These are phyloP conservation scores for Rhododendron simsii DNA, from an alignment of 148 eudicot genomes.

Conservation along the genomic window DNA sequence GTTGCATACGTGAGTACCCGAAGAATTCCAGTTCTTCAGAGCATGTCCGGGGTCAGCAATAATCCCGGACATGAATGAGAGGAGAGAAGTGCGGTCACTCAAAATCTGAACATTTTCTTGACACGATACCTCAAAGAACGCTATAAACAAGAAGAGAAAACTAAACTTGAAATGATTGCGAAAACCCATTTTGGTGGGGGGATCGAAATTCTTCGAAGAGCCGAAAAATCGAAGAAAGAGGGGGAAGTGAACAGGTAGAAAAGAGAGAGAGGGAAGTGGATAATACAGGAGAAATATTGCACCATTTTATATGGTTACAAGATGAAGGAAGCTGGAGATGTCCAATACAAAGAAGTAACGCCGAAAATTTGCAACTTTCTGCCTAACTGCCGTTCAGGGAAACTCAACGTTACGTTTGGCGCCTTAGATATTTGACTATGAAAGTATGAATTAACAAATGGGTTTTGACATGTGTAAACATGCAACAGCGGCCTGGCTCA, in stretches of 20 bases:
- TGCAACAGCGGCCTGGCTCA: background rate
- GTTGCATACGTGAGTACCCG: constrained; percentile 47
- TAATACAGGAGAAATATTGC: constrained; percentile 1
- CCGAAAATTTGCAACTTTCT: constrained; percentile 18
- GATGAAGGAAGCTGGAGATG: constrained; percentile 8
- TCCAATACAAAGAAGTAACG: constrained; percentile 7
- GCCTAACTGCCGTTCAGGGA: constrained; percentile 72
- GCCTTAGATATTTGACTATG: constrained; percentile 38
- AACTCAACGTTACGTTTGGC: constrained; percentile 42
- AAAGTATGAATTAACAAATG: constrained; percentile 7
- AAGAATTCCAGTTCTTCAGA: constrained; percentile 49
- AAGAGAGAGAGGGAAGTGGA: constrained; percentile 4
- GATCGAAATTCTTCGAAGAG: constrained; percentile 4
- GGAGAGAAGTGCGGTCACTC: constrained; percentile 46
- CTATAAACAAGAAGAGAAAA: constrained; percentile 30
- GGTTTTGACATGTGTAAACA: constrained; percentile 25
- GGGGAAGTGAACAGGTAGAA: constrained; percentile 6
- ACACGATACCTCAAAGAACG: constrained; percentile 22
- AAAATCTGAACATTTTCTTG: constrained; percentile 29
- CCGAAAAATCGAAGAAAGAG: background rate
- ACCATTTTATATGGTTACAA: background rate
- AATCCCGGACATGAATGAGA: constrained; percentile 48
- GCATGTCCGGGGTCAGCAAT: constrained; percentile 44
- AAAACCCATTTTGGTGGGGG: constrained; percentile 26
- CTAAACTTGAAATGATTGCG: constrained; percentile 27